Conservation (phyloP, 2,329 filamentous ascomycete species). For the Bisporella sp. region DNA sequence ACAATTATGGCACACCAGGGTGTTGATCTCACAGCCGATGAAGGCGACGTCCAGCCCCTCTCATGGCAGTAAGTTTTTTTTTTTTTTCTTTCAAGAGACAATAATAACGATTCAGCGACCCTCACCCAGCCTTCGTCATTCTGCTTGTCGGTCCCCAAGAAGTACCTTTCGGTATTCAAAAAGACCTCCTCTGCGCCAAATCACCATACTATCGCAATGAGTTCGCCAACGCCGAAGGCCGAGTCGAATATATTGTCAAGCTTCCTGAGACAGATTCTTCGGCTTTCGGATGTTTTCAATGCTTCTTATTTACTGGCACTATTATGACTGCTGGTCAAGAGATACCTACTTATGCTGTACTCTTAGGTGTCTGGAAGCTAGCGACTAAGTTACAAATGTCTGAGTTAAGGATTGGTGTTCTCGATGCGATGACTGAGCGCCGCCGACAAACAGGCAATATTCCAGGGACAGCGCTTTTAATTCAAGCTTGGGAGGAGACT, state of each 20-base stretch:
- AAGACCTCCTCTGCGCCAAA: constrained; percentile 22
- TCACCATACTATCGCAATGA: constrained; percentile 22
- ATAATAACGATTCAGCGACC: constrained; percentile 10
- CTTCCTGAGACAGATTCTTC: constrained; percentile 18
- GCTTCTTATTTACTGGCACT: constrained; percentile 23
- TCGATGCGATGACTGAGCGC: constrained; percentile 51
- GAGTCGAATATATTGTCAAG: constrained; percentile 20
- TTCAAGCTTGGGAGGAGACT: constrained; percentile 56
- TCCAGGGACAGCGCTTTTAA: constrained; percentile 50
- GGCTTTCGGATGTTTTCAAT: constrained; percentile 24
- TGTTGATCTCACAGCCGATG: constrained; percentile 18
- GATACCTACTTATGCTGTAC: constrained; percentile 20
- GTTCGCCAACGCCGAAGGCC: constrained; percentile 13
- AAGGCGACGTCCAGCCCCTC: constrained; percentile 11
- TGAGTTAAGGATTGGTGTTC: constrained; percentile 23
- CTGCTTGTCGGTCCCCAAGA: constrained; percentile 22
- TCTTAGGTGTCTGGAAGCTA: constrained; percentile 24
- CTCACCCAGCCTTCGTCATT: constrained; percentile 24
- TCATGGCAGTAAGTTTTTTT: constrained; percentile 22
- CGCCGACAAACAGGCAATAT: constrained; percentile 46
- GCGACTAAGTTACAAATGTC: constrained; percentile 22
- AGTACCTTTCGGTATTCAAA: constrained; percentile 23
- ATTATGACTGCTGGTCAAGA: constrained; percentile 14
- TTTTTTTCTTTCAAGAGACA: too few relatives aligned
- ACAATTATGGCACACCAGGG: constrained; percentile 13